Evolutionary conservation across 2,329 filamentous ascomycete species (phyloP).

Genomic region (Pyricularia pennisetigena): DNA sequence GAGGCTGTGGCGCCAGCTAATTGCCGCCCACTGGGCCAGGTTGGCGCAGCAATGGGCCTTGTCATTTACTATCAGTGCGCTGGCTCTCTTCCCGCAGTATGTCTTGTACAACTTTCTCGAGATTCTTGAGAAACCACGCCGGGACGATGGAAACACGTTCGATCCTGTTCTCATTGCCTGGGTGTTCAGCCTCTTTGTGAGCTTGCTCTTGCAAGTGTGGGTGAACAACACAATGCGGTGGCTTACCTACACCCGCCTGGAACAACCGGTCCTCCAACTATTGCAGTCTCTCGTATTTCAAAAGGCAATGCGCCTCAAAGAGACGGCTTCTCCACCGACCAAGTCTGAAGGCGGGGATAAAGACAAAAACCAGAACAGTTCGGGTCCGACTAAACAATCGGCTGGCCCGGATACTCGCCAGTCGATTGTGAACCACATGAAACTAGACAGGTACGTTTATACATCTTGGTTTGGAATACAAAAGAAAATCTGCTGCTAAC

Average conservation of each 20-base stretch:
- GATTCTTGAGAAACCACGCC: slow-evolving; percentile 15
- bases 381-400: slow-evolving; percentile 5
- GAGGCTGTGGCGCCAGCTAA: slow-evolving; percentile 22
- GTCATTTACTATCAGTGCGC: slow-evolving; percentile 18
- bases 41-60: slow-evolving; percentile 21
- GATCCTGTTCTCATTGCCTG: slow-evolving; percentile 19
- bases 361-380: slow-evolving; percentile 3
- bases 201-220: slow-evolving; percentile 20
- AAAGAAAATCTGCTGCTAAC: slow-evolving; percentile 5
- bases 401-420: slow-evolving; percentile 17
- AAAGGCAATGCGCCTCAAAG: slow-evolving; percentile 23
- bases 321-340: slow-evolving; percentile 13
- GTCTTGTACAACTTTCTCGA: slow-evolving; percentile 24
- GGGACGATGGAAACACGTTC: slow-evolving; percentile 4
- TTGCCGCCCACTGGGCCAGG: slow-evolving; percentile 16
- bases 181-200: slow-evolving; percentile 19
- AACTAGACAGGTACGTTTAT: slow-evolving; percentile 20
- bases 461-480: not conserved
- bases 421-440: slow-evolving; percentile 25
- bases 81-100: slow-evolving; percentile 22
- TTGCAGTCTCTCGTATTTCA: slow-evolving; percentile 24
- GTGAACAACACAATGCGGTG: slow-evolving; percentile 20
- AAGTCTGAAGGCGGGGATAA: slow-evolving; percentile 8
- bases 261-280: slow-evolving; percentile 19
- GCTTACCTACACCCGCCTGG: slow-evolving; percentile 21